A percentile compares a stretch with the other conserved stretches of the same genome.
phyloP scores from a whole-genome alignment of 441 rosid species.

The Populus hybrid region DNA sequence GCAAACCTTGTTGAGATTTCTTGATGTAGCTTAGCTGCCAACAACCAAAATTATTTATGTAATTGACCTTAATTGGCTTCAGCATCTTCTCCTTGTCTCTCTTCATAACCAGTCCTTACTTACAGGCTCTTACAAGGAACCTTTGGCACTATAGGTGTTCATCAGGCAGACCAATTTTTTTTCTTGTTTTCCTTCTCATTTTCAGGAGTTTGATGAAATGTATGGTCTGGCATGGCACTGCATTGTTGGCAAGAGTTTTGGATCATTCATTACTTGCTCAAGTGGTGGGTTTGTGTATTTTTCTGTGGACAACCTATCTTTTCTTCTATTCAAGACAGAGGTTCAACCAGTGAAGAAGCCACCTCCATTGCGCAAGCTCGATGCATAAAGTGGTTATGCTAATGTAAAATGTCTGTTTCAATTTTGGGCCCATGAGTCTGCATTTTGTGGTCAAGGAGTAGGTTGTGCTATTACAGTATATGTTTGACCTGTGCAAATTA shows the following conservation, averaged over 20 bases:
- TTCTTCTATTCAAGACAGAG: conserved; percentile 75
- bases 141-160: not conserved
- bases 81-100: not conserved
- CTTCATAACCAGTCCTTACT: not conserved
- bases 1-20: not conserved
- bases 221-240: conserved; percentile 88
- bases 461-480: not conserved
- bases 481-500: not conserved
- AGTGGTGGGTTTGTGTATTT: conserved; percentile 73
- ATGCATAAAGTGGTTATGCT: not conserved
- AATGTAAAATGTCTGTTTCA: not conserved
- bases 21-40: not conserved
- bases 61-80: not conserved
- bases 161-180: not conserved
- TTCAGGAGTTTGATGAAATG: conserved; percentile 59
- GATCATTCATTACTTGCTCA: conserved; percentile 71
- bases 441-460: not conserved
- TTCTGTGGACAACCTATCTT: conserved; percentile 52
- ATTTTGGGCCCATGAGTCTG: not conserved
- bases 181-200: not conserved
- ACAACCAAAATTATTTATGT: not conserved
- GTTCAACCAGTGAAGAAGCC: conserved; percentile 34
- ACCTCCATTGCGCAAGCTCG: conserved; percentile 14
- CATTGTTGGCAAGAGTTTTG: conserved; percentile 65
- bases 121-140: not conserved